Base-by-base conservation (phyloP, 257 asterid genomes). In the Fraxinus excelsior region DNA sequence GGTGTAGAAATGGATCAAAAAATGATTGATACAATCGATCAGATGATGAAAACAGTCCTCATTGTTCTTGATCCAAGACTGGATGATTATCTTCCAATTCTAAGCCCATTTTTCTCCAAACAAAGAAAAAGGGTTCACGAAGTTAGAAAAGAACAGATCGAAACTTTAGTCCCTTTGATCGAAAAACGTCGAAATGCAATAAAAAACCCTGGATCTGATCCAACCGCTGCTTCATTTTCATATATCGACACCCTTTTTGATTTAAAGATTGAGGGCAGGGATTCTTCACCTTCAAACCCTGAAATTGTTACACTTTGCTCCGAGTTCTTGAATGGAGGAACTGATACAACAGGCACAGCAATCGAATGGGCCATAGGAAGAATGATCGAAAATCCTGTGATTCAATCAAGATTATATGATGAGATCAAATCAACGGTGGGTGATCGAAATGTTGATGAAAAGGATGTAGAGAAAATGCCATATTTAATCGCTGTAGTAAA, bases 291-390 rank as follows among this genome's bases (percentile, higher is more conserved):
- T 0, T 77, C 93, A 0, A 76, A 90, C 31, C 72, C 88, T 0
- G 99, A 92, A 32, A 79, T 94, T 42, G 97, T 94, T 0, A 91
- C 98, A 0, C 86, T 94, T 1, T 87, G 92, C 29, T 94, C 99
- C 0, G 99, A 94, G 80, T 89, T 94, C 77, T 34, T 94, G 23
- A 94, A 92, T 34, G 99, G 99, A 7, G 99, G 99, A 6, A 94
- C 99, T 1, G 99, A 92, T 88, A 94, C 99, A 0, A 94, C 98
- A 5, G 99, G 86, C 23, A 91, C 97, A 3, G 94, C 96, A 9
- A 68, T 94, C 46, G 99, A 94, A 73, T 94, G 98, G 98, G 99
- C 92, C 23, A 76, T 91, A 8, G 99, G 91, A 7, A 76, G 98
- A 40, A 51, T 94, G 78, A 91, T 94, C 70, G 94, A 91, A 8